phyloP scores from a whole-genome alignment of 768 basidiomycete species.

The Leccinum pellstonianum region DNA sequence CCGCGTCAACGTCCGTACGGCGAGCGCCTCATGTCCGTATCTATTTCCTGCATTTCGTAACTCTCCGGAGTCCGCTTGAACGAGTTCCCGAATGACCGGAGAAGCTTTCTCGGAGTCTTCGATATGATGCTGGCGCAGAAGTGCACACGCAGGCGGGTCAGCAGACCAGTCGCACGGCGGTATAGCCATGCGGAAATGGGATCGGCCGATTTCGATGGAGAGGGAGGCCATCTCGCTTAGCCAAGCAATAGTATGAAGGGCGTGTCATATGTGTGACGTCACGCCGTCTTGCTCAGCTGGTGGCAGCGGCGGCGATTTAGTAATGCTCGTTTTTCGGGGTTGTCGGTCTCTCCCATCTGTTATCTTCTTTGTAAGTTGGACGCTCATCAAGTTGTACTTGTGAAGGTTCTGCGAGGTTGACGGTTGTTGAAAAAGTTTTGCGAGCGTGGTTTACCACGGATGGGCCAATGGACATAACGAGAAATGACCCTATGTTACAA shows the following conservation, averaged over 20 bases:
- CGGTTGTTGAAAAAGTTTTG: not conserved
- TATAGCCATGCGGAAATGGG: not conserved
- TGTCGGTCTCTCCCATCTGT: too few species aligned
- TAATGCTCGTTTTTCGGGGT: too few species aligned
- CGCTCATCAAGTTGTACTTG: too few species aligned
- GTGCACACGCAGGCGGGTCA: not conserved
- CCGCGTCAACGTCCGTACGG: not conserved
- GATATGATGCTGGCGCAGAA: not conserved
- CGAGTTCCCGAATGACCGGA: not conserved
- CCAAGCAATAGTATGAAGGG: too few species aligned
- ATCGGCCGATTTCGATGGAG: not conserved
- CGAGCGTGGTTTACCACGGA: not conserved
- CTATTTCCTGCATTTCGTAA: not conserved
- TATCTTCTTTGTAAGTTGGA: too few species aligned
- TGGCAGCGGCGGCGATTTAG: too few species aligned
- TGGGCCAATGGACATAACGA: conserved; percentile 10
- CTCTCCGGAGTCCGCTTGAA: not conserved
- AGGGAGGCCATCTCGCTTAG: not conserved
- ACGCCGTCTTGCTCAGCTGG: not conserved
- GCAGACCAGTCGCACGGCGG: not conserved
- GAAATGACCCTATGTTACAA: conserved; percentile 25
- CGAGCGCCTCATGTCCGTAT: not conserved
- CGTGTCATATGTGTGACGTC: not conserved
- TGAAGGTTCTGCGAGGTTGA: not conserved
- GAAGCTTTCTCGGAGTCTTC: not conserved